Base-by-base conservation (phyloP, 2,329 filamentous ascomycete genomes). In the Beauveria sp. region DNA sequence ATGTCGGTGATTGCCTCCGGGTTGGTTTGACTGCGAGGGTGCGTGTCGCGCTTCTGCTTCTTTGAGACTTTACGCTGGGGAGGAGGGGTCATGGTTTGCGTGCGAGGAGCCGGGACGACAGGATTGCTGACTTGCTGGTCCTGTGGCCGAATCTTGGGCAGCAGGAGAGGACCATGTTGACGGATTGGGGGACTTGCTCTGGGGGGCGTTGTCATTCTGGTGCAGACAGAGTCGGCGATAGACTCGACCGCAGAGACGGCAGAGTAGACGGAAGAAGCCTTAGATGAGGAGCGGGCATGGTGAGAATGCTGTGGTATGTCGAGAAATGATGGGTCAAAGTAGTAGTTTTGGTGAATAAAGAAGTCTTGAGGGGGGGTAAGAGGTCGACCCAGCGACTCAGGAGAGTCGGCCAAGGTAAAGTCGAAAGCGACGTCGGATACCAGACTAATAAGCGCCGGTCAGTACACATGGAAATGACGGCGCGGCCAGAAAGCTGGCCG, bases 111-210 rank as follows among this genome's bases (percentile, higher is more conserved):
- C 73, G 71, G 60, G 46, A 79, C 78, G 46, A 83, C 83, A 66
- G 87, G 85, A 40, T 42, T 18, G 26, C 24, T 43, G 20, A 91
- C 83, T 64, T 88, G 82, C 75, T 93, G 89, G 76, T 96, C 91
- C 76, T 95, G 91, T 46, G 85, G 85, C 64, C 91, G 85, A 77
- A 96, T 93, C 81, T 92, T 95, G 70, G 91, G 91, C 38, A 96
- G 81, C 63, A 96, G 79, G 54, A 91, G 79, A 57, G 91, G 90
- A 58, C 91, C 90, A 76, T 92, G 88, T 64, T 91, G 88, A 64
- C 87, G 83, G 67, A 93, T 84, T 64, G 90, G 89, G 40, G 89
- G 89, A 65, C 83, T 80, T 59, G 82, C 83, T 59, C 81, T 40
- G 46, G 81, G 77, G 45, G 90, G 89, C 14, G 89, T 92, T 59